Conservation (phyloP, 2,329 filamentous ascomycete genomes). For the Fusarium guadeloupense region DNA sequence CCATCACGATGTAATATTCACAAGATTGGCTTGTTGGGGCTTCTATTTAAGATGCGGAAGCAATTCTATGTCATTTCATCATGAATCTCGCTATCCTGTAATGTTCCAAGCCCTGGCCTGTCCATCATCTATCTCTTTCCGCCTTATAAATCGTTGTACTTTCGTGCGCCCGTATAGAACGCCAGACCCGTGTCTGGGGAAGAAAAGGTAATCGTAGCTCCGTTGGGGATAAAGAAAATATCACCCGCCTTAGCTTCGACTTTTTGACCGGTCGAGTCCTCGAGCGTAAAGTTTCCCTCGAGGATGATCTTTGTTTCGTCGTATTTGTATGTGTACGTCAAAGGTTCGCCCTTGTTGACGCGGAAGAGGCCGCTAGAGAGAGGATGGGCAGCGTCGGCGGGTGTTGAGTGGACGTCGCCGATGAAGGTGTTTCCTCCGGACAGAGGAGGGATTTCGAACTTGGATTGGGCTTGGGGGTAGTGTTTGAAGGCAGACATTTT, state of each 20-base stretch:
- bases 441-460: conserved; percentile 71
- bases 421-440: conserved; percentile 75
- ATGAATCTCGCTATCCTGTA: conserved; percentile 21
- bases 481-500: conserved; percentile 58
- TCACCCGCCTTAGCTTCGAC: conserved; percentile 69
- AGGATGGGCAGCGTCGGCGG: conserved; percentile 65
- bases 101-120: not conserved
- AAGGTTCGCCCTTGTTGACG: conserved; percentile 71
- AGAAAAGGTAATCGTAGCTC: conserved; percentile 71
- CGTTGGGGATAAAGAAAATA: conserved; percentile 75
- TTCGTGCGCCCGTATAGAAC: conserved; percentile 62
- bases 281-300: conserved; percentile 72
- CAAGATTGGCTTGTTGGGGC: not conserved
- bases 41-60: not conserved
- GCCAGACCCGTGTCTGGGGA: conserved; percentile 69
- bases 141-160: conserved; percentile 44
- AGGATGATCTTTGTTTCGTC: conserved; percentile 80
- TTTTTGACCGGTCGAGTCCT: conserved; percentile 67
- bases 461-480: conserved; percentile 65
- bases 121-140: not conserved
- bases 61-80: conserved; percentile 23
- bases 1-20: not conserved
- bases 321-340: conserved; percentile 75
- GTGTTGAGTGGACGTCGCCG: conserved; percentile 68
- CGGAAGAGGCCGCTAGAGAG: conserved; percentile 73